A percentile compares a stretch with the other conserved stretches of the same genome.
Evolutionary conservation across 2,329 filamentous ascomycete genomes (phyloP).

Genomic region (Trichoderma endophyticum): DNA sequence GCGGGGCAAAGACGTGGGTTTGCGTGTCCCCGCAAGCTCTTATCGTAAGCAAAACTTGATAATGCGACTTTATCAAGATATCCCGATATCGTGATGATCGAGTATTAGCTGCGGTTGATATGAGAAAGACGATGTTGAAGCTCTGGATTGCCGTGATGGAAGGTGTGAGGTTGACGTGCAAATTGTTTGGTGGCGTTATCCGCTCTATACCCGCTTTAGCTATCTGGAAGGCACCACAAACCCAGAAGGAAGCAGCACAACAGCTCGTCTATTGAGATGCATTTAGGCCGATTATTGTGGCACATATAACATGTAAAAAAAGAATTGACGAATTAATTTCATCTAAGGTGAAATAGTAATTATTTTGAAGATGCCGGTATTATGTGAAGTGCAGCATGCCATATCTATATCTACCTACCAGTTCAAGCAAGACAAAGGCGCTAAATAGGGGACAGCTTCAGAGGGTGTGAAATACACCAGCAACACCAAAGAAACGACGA

Average conservation of each 20-base stretch:
- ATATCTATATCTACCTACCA: not conserved
- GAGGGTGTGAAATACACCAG: not conserved
- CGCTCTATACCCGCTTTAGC: conserved; percentile 1
- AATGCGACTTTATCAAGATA: not conserved
- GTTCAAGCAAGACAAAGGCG: not conserved
- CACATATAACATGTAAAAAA: not conserved
- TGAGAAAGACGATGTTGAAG: not conserved
- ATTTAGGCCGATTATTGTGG: not conserved
- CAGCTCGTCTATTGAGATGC: not conserved
- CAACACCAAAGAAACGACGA: not conserved
- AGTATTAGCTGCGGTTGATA: not conserved
- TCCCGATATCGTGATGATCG: not conserved
- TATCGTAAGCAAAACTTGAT: not conserved
- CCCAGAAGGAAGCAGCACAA: too few relatives aligned
- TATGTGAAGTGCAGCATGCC: not conserved
- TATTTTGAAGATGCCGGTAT: not conserved
- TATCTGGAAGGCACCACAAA: not conserved
- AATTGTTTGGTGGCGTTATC: conserved; percentile 4
- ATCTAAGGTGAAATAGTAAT: not conserved
- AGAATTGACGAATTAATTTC: not conserved
- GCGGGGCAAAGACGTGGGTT: not conserved
- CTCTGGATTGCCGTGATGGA: not conserved
- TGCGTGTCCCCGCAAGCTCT: not conserved
- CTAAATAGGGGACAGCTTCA: not conserved
- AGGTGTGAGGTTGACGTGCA: not conserved